Evolutionary conservation across 495 filamentous ascomycete genomes (phyloP).

Genomic region (Neurospora cerealis): DNA sequence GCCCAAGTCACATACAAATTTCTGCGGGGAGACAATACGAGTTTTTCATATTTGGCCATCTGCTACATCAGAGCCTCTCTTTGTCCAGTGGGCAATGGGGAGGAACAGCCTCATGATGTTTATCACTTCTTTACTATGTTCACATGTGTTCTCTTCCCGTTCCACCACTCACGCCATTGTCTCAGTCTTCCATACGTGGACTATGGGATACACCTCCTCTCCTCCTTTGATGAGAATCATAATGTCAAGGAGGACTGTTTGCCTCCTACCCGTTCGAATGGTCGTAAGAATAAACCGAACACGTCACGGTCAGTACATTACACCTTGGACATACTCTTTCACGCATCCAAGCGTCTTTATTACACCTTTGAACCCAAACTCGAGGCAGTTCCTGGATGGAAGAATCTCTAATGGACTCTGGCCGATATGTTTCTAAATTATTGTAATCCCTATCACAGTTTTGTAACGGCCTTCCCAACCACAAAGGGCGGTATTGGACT

Average conservation of each 20-base stretch:
- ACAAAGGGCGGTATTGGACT: background rate
- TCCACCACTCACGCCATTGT: background rate
- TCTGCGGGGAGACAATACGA: background rate
- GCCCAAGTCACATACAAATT: background rate
- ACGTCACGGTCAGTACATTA: background rate
- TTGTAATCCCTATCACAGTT: background rate
- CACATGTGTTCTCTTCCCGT: background rate
- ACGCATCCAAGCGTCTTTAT: background rate
- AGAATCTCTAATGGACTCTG: background rate
- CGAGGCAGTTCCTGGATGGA: background rate
- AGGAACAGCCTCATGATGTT: background rate
- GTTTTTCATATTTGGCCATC: background rate
- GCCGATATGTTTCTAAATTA: background rate
- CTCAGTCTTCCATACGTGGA: background rate
- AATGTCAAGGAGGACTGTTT: background rate
- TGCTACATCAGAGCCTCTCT: background rate
- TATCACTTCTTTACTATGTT: background rate
- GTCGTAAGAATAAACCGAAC: background rate
- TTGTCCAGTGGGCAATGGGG: background rate
- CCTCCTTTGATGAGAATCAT: background rate
- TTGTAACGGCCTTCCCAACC: background rate
- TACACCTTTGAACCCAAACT: background rate
- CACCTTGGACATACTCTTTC: background rate
- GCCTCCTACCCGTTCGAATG: background rate
- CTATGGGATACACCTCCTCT: background rate